phyloP scores from a whole-genome alignment of 306 rosid genomes.

The Fragaria vesca region DNA sequence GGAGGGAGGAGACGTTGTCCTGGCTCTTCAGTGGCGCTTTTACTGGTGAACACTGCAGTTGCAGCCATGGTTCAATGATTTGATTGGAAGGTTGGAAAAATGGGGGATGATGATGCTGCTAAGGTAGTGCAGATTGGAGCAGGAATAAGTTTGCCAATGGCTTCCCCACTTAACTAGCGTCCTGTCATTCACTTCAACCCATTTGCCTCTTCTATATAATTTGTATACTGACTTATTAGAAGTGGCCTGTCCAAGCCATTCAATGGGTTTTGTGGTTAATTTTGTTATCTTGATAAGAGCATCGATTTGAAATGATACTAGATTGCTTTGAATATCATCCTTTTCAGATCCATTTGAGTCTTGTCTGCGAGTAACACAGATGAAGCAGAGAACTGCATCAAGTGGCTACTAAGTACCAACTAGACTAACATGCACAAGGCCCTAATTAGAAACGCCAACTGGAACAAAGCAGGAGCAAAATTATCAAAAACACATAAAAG shows the following conservation, averaged over 20 bases:
- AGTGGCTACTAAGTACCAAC: background rate
- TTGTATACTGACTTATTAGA: background rate
- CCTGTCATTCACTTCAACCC: constrained; percentile 26
- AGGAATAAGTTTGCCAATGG: constrained; percentile 47
- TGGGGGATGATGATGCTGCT: constrained; percentile 31
- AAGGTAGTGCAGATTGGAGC: constrained; percentile 45
- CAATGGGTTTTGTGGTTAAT: background rate
- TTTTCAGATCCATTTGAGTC: background rate
- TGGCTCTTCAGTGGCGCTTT: constrained; percentile 40
- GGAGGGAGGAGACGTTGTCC: constrained; percentile 52
- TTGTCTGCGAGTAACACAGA: background rate
- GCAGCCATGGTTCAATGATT: constrained; percentile 59
- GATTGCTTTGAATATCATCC: background rate
- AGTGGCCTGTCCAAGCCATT: background rate
- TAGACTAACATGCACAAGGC: background rate
- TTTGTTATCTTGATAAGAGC: background rate
- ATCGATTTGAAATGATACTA: background rate
- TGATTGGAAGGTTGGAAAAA: constrained; percentile 45
- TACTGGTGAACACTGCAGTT: constrained; percentile 27
- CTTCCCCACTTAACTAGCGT: constrained; percentile 18
- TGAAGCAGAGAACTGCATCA: background rate
- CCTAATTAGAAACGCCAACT: background rate
- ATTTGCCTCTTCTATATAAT: background rate
- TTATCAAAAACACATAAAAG: background rate
- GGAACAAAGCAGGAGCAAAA: background rate